Base-by-base conservation (phyloP, 2,329 filamentous ascomycete genomes). In the Ascochyta clinopodiicola region DNA sequence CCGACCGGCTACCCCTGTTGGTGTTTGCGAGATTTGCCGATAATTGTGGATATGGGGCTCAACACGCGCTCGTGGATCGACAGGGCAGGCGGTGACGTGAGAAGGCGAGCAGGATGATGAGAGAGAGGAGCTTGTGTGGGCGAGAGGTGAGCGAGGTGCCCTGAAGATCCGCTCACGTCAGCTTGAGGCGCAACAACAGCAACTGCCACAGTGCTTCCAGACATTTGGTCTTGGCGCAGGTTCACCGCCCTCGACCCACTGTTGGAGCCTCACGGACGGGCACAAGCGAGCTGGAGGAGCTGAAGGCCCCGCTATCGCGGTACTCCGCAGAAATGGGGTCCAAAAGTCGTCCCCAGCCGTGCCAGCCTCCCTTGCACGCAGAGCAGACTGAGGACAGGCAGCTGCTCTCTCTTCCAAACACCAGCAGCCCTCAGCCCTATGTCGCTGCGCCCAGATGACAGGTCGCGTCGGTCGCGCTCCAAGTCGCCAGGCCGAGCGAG, bases 361-460 rank as follows among this genome's bases (percentile, higher is more conserved):
- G 34, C 48, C 35, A 39, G 49, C 49, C 40, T 43, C 44, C 44
- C 43, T 45, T 45, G 46, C 51, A 17, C 31, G 44, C 42, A 36
- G 7, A 35, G 44, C 42, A 40, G 7, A 35, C 32, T 32, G 29
- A 31, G 15, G 36, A 36, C 19, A 21, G 27, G 25, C 13, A 13
- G 35, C 32, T 17, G 4, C 29, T 31, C 13, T 9, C 29, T 44
- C 32, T 6, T 12, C 10, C 32, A 40, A 24, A 6, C 42, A 24
- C 40, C 37, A 25, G 19, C 29, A n/a, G 13, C 24, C 19, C 15
- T 21, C 44, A 25, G 24, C 52, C 3, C 61, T 43, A 77, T 77
- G 75, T 78, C 71, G 39, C 70, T 80, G 44, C 74, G 75, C 43
- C 71, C 75, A 5, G 77, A 79, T 64, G 74, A 78, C 59, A 61